These are phyloP conservation scores for Adansonia rubrostipa DNA, from an alignment of 441 rosid genomes.

Conservation along the genomic window DNA sequence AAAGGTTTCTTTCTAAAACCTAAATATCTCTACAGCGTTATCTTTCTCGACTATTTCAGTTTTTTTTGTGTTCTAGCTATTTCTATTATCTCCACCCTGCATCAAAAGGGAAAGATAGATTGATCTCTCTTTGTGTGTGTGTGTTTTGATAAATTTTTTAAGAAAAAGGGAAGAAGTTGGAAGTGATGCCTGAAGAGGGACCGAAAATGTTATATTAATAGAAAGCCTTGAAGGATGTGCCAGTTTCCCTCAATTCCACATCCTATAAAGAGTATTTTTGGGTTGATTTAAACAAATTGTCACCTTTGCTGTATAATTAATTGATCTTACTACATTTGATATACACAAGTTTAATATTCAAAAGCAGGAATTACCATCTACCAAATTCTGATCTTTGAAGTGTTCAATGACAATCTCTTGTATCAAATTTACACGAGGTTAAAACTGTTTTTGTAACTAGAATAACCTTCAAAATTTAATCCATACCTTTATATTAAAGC, in stretches of 20 bases:
- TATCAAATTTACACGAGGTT: not conserved
- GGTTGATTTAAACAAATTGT: slow-evolving; percentile 9
- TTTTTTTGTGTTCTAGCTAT: too few relatives aligned
- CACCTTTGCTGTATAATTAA: not conserved
- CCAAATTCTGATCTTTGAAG: not conserved
- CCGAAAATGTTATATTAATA: not conserved
- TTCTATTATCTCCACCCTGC: too few relatives aligned
- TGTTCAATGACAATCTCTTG: not conserved
- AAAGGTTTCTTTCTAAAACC: too few relatives aligned
- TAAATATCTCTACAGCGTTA: too few relatives aligned
- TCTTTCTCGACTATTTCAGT: too few relatives aligned
- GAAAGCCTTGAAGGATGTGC: not conserved
- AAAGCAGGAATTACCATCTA: not conserved
- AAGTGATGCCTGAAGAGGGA: not conserved
- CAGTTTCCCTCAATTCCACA: not conserved
- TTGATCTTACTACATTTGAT: slow-evolving; percentile 1
- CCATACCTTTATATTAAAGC: not conserved
- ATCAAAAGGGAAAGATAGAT: not conserved
- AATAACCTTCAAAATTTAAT: slow-evolving; percentile 7
- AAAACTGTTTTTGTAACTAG: slow-evolving; percentile 1
- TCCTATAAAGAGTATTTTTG: not conserved
- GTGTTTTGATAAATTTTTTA: too few relatives aligned
- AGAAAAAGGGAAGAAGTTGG: not conserved
- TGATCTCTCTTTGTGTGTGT: not conserved
- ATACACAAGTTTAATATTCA: not conserved